These are phyloP conservation scores for Xylariaceae sp. DNA, from an alignment of 2,329 filamentous ascomycete species.

Conservation along the genomic window DNA sequence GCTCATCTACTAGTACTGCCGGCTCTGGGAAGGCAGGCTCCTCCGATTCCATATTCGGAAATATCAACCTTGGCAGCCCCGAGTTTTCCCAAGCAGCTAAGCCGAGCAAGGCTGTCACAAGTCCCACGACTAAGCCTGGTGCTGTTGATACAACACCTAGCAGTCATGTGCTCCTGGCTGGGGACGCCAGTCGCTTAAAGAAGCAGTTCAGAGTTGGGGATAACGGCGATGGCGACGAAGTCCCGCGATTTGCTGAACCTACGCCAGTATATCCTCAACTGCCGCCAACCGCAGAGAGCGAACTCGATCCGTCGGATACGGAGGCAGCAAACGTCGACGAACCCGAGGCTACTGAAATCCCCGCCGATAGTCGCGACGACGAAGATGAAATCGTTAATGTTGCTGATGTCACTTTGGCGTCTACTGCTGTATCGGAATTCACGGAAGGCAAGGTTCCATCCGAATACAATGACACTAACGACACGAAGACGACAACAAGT, in stretches of 20 bases:
- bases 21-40: conserved; percentile 40
- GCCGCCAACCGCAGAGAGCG: conserved; percentile 27
- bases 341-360: conserved; percentile 33
- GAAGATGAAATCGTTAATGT: conserved; percentile 41
- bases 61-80: conserved; percentile 57
- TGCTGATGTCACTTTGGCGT: conserved; percentile 50
- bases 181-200: conserved; percentile 71
- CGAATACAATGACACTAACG: conserved; percentile 31
- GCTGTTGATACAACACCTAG: conserved; percentile 27
- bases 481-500: conserved; percentile 45
- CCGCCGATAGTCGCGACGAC: conserved; percentile 30
- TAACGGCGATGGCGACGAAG: conserved; percentile 62
- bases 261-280: conserved; percentile 32
- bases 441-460: conserved; percentile 42
- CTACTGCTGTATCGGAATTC: conserved; percentile 48
- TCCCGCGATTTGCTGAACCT: conserved; percentile 67
- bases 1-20: conserved; percentile 41
- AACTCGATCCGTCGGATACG: conserved; percentile 15
- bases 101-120: conserved; percentile 67
- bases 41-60: conserved; percentile 59
- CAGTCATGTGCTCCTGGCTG: conserved; percentile 56
- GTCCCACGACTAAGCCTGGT: conserved; percentile 8
- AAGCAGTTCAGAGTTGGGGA: conserved; percentile 56
- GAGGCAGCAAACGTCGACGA: conserved; percentile 9
- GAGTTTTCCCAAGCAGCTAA: conserved; percentile 62